Conservation (phyloP, 192 early-diverging fungal species). For the Backusella psychrophila region DNA sequence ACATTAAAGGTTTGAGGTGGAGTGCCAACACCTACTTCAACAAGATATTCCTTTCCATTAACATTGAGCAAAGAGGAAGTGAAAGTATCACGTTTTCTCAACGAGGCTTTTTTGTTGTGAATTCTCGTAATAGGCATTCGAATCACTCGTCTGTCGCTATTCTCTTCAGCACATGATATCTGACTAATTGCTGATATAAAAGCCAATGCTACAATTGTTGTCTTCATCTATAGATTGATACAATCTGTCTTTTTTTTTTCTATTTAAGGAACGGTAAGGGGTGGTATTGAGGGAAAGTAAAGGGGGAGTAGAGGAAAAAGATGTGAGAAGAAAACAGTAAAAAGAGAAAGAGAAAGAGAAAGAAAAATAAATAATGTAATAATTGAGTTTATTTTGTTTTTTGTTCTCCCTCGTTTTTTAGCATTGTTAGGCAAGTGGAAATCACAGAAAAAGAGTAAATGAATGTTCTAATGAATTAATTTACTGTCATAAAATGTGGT, state of each 20-base stretch:
- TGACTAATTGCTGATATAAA: background rate
- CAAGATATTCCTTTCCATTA: conserved; percentile 21
- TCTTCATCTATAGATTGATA: background rate
- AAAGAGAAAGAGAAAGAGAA: background rate
- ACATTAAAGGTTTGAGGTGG: conserved; percentile 90
- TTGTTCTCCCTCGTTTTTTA: conserved; percentile 11
- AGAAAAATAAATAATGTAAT: background rate
- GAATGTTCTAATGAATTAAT: background rate
- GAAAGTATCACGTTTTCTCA: background rate
- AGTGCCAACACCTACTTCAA: conserved; percentile 74
- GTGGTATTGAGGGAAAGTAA: background rate
- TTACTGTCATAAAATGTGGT: background rate
- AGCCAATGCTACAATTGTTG: background rate
- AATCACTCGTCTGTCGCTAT: background rate
- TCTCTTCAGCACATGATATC: background rate
- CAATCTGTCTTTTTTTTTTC: background rate
- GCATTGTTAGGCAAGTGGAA: background rate
- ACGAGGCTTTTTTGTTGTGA: background rate
- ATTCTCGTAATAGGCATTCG: conserved; percentile 4
- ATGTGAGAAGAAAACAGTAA: background rate
- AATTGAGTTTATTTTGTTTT: background rate
- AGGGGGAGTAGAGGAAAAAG: background rate
- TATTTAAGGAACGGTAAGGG: background rate
- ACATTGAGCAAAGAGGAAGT: conserved; percentile 13
- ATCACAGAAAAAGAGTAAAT: background rate